A percentile compares a stretch with the other conserved stretches of the same genome.
phyloP scores from a whole-genome alignment of 371 early-diverging fungal genomes.

The Chytridiales sp. region DNA sequence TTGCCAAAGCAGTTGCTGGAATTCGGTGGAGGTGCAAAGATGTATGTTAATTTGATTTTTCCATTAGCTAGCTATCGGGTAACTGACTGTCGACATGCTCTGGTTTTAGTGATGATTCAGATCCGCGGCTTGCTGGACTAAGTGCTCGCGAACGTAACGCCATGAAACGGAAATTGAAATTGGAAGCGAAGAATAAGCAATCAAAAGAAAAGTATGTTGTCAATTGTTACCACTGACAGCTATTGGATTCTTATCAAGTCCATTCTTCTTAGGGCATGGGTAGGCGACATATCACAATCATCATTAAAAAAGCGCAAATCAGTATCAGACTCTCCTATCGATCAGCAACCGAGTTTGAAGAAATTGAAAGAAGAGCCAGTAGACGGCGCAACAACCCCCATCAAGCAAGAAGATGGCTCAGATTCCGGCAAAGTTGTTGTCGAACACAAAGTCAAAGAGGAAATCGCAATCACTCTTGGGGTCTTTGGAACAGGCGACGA shows the following conservation, averaged over 20 bases:
- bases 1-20: constrained; percentile 23
- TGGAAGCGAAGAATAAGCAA: constrained; percentile 71
- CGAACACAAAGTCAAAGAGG: constrained; percentile 33
- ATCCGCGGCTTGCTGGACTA: constrained; percentile 68
- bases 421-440: constrained; percentile 30
- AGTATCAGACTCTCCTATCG: constrained; percentile 8
- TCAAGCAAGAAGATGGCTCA: constrained; percentile 1
- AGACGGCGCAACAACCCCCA: constrained; percentile 3
- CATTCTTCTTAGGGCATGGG: constrained; percentile 18
- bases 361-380: constrained; percentile 4
- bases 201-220: constrained; percentile 69
- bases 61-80: not conserved
- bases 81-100: not conserved
- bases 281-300: constrained; percentile 28
- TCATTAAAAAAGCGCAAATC: constrained; percentile 37
- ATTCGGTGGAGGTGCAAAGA: constrained; percentile 13
- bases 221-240: constrained; percentile 8
- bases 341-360: constrained; percentile 7
- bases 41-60: not conserved
- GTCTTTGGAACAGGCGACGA: constrained; percentile 49
- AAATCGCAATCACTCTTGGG: constrained; percentile 17
- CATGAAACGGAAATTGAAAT: constrained; percentile 83
- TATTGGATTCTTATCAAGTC: not conserved
- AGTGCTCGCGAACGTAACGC: constrained; percentile 88
- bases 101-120: constrained; percentile 16